Conservation (phyloP, 2,329 filamentous ascomycete genomes). For the Paecilomyces sp. region DNA sequence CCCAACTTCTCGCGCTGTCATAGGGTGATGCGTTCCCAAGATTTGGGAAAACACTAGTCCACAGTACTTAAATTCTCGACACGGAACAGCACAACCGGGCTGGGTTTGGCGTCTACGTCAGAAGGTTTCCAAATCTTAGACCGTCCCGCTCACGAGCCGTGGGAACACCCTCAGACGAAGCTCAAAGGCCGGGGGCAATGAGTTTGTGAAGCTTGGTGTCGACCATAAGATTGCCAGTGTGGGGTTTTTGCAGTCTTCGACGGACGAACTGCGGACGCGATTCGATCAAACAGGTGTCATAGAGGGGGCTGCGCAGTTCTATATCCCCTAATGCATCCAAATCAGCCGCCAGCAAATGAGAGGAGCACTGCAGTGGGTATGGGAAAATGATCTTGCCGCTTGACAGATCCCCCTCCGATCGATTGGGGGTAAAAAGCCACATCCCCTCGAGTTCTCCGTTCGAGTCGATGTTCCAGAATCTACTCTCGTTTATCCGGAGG, state of each 20-base stretch:
- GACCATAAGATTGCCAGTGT: background rate
- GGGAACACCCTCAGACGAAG: background rate
- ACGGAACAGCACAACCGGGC: background rate
- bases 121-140: background rate
- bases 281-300: background rate
- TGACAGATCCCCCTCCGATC: conserved; percentile 1
- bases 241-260: background rate
- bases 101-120: background rate
- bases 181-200: background rate
- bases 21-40: background rate
- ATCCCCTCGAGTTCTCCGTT: background rate
- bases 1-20: background rate
- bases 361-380: background rate
- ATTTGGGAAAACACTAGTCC: background rate
- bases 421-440: background rate
- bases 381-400: background rate
- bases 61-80: background rate
- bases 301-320: background rate
- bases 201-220: background rate
- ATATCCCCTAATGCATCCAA: background rate
- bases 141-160: background rate
- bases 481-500: background rate
- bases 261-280: background rate
- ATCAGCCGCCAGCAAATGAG: background rate
- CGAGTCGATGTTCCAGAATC: background rate